Conservation (phyloP, 2,329 filamentous ascomycete genomes). For the Trichoderma sp. region DNA sequence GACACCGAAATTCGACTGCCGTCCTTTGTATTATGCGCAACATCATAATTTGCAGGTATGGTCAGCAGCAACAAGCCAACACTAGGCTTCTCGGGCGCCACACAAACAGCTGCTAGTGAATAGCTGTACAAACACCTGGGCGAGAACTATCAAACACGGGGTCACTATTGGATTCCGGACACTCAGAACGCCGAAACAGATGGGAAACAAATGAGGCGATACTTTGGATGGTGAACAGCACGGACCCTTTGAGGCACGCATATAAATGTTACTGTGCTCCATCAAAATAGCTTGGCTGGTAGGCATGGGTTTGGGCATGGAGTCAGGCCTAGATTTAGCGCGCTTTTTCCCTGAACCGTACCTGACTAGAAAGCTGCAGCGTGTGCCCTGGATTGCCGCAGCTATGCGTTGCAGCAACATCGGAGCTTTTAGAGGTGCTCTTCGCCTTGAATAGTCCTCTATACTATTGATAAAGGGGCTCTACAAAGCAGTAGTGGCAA, state of each 20-base stretch:
- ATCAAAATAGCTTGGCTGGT: slow-evolving; percentile 7
- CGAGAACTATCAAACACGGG: not conserved
- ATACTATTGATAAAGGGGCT: not conserved
- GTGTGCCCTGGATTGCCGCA: slow-evolving; percentile 1
- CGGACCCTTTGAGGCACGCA: not conserved
- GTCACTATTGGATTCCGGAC: not conserved
- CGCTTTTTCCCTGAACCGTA: not conserved
- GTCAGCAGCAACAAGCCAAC: not conserved
- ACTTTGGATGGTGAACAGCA: not conserved
- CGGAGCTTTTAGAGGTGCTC: not conserved
- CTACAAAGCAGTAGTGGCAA: not conserved
- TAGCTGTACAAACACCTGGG: not conserved
- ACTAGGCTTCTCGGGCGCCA: not conserved
- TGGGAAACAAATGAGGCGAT: not conserved
- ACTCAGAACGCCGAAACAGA: not conserved
- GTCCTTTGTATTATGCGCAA: not conserved
- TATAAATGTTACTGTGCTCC: not conserved
- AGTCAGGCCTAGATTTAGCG: slow-evolving; percentile 7
- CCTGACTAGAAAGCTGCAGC: slow-evolving; percentile 6
- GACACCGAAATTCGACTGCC: not conserved
- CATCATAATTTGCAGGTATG: not conserved
- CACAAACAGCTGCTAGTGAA: not conserved
- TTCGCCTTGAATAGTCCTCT: not conserved
- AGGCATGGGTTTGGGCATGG: not conserved
- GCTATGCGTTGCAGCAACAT: not conserved